These are phyloP conservation scores for Saccharomycopsis vini DNA, from an alignment of 805 yeast genomes.

Conservation along the genomic window DNA sequence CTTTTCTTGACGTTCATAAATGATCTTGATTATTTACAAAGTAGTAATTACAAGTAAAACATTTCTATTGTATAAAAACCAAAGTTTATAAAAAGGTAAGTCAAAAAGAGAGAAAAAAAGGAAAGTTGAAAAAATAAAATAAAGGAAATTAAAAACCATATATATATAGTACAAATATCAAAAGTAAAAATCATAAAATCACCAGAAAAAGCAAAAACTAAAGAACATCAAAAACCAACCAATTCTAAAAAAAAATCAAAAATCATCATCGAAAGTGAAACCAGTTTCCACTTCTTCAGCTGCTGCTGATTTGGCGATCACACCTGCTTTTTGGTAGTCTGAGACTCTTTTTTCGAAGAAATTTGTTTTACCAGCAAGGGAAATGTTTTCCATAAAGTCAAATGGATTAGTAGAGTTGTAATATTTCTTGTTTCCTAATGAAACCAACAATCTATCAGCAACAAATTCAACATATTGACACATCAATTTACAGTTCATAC, in stretches of 20 bases:
- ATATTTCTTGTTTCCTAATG: slow-evolving; percentile 84
- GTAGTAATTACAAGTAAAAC: no score
- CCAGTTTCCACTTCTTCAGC: slow-evolving; percentile 41
- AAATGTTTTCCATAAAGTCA: slow-evolving; percentile 98
- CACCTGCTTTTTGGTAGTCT: slow-evolving; percentile 99
- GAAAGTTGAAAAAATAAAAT: no score
- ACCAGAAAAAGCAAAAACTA: neutral
- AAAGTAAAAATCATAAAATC: neutral
- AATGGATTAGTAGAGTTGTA: slow-evolving; percentile 90
- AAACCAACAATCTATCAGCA: slow-evolving; percentile 88
- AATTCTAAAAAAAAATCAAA: slow-evolving; percentile 34
- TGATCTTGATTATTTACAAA: no score
- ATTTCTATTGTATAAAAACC: no score
- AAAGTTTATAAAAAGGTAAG: no score
- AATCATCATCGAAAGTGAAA: slow-evolving; percentile 89
- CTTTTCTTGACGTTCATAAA: no score
- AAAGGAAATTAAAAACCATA: no score
- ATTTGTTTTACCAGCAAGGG: slow-evolving; percentile 97
- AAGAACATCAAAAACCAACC: neutral
- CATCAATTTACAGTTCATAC: slow-evolving; percentile 92
- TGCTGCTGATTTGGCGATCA: slow-evolving; percentile 64
- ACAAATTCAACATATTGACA: slow-evolving; percentile 96
- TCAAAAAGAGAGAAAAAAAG: no score
- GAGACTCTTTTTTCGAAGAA: slow-evolving; percentile 98
- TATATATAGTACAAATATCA: no score